Percentiles rank a stretch among this genome's conserved stretches.
phyloP scores from a whole-genome alignment of 1,139 yeast genomes.

The Lipomyces yarrowii region DNA sequence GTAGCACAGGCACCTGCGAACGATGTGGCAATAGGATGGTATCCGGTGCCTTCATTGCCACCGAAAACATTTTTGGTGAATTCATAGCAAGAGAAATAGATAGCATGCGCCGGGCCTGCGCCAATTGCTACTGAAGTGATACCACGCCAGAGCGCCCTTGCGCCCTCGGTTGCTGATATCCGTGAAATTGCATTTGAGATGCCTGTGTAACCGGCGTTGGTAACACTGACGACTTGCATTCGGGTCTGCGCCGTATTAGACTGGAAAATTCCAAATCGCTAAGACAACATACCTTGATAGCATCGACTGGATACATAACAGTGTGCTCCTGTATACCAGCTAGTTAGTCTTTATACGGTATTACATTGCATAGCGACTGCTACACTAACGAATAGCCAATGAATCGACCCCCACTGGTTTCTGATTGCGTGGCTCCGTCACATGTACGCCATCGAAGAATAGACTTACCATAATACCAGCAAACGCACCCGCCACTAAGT shows the following conservation, averaged over 20 bases:
- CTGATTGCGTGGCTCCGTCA: background rate
- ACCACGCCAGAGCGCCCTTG: slow-evolving; percentile 90
- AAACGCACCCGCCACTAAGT: slow-evolving; percentile 89
- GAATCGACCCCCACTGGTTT: background rate
- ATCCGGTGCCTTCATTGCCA: slow-evolving; percentile 52
- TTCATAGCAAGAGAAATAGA: slow-evolving; percentile 95
- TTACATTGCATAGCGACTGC: background rate
- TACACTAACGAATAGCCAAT: background rate
- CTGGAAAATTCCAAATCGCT: background rate
- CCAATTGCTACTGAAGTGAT: slow-evolving; percentile 91
- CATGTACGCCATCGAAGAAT: background rate
- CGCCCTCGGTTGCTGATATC: slow-evolving; percentile 89
- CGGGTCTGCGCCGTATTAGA: slow-evolving; percentile 55
- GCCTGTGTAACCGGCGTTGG: slow-evolving; percentile 46
- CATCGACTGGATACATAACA: slow-evolving; percentile 95
- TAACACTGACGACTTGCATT: slow-evolving; percentile 69
- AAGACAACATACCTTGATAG: slow-evolving; percentile 54
- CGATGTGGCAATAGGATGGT: slow-evolving; percentile 81
- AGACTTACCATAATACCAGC: slow-evolving; percentile 79
- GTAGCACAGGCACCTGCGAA: slow-evolving; percentile 95
- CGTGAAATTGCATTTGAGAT: slow-evolving; percentile 65
- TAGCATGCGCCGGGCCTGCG: slow-evolving; percentile 99
- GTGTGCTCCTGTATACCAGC: slow-evolving; percentile 64
- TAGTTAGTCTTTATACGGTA: background rate
- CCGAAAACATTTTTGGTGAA: slow-evolving; percentile 65